Conservation (phyloP, 257 asterid species). For the Echium plantagineum region DNA sequence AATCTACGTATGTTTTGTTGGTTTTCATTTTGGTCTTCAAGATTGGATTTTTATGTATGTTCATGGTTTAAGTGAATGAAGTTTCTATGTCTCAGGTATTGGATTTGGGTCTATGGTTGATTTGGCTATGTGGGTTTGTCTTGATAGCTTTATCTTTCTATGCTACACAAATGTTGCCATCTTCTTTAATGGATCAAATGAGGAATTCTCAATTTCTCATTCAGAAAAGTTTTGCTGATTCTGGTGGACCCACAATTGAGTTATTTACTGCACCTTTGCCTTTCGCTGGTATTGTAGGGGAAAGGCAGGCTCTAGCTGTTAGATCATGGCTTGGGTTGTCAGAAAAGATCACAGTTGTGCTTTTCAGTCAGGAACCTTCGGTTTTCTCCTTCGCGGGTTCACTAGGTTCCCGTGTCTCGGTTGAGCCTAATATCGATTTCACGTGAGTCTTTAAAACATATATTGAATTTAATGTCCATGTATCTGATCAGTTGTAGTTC, state of each 20-base stretch:
- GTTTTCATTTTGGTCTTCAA: conserved; percentile 5
- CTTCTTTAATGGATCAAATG: conserved; percentile 26
- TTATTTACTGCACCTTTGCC: conserved; percentile 76
- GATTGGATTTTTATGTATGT: conserved; percentile 3
- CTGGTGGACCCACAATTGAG: conserved; percentile 41
- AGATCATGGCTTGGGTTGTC: conserved; percentile 88
- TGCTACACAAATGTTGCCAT: conserved; percentile 49
- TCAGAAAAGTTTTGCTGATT: conserved; percentile 19
- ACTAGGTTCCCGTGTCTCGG: conserved; percentile 50
- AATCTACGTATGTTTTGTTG: background rate
- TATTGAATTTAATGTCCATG: background rate
- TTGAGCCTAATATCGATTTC: conserved; percentile 74
- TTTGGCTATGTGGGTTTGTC: conserved; percentile 71
- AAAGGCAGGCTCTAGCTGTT: conserved; percentile 63
- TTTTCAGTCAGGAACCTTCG: conserved; percentile 71
- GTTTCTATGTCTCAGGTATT: conserved; percentile 31
- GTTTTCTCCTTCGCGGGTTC: conserved; percentile 53
- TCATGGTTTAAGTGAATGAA: conserved; percentile 2
- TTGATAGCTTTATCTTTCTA: conserved; percentile 62
- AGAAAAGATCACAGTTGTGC: conserved; percentile 45
- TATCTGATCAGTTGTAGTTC: conserved; percentile 1
- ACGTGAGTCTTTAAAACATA: conserved; percentile 40
- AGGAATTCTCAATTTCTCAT: conserved; percentile 17
- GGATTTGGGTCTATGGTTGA: conserved; percentile 52
- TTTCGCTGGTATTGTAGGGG: conserved; percentile 50